Evolutionary conservation across 176 grass and related monocot species (phyloP), one percentile per base, ranked within the genome.

Genomic region (Panicum miliaceum): DNA sequence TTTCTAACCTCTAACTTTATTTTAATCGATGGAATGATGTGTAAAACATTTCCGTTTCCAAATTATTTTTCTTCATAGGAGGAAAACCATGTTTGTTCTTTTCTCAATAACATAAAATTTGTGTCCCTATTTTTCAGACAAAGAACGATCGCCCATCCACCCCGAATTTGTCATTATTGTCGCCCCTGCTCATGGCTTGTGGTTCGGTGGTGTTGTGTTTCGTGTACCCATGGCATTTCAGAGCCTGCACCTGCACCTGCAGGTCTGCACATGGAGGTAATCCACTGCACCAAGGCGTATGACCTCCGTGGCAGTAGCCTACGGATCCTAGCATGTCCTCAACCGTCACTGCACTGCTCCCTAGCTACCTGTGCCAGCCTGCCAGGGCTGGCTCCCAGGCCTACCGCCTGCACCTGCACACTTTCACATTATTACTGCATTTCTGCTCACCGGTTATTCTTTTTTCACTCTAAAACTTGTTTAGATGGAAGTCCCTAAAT

Each of bases 241-340:
- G 29, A 12, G 19, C 5, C 27, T 80, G 26, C 15, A 40, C 8
- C n/a, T 25, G 57, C 20, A 41, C 4, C 66, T 42, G 37, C 64
- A 42, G 37, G 38, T 3, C n/a, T 35, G 61, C 61, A 82, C 63
- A 88, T 88, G 79, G 71, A 88, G 85, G 63, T 83, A 58, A 77
- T 77, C 71, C 65, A 54, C 43, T 64, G 41, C 86, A 42, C 20
- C n/a, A 43, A 71, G 64, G 54, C 37, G 26, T 43, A 62, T 62
- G 74, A 77, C 56, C 56, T 62, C 8, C 9, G 8, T 2, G 40
- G 20, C 78, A 48, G 79, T 70, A 58, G 71, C 80, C 86, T 83
- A 70, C n/a, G n/a, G 10, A 51, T 51, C 62, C 15, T 61, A 81
- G 48, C 20, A 78, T 75, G 78, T 57, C 78, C 78, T 25, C 20